Evolutionary conservation across 257 asterid genomes (phyloP).

Genomic region (Verbascum thapsus): DNA sequence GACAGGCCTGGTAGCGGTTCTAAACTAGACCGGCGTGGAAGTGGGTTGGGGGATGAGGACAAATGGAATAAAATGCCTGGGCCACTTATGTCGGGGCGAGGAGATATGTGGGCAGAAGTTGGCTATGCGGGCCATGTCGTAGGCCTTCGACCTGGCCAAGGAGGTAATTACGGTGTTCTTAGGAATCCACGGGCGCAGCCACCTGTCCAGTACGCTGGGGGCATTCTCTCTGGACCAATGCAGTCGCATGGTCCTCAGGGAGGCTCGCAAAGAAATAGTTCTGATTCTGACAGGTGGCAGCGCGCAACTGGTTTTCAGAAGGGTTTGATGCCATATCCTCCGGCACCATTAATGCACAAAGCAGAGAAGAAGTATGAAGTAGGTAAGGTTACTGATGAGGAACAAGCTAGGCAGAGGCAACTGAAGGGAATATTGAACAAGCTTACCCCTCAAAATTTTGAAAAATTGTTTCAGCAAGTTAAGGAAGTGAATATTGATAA

Average conservation of each 20-base stretch:
- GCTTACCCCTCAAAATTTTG: slow-evolving; percentile 95
- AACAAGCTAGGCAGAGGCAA: slow-evolving; percentile 86
- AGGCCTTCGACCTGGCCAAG: slow-evolving; percentile 52
- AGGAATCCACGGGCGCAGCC: slow-evolving; percentile 63
- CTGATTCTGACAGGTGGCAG: slow-evolving; percentile 90
- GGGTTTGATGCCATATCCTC: slow-evolving; percentile 84
- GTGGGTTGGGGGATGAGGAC: slow-evolving; percentile 65
- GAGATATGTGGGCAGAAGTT: slow-evolving; percentile 50
- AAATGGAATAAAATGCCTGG: slow-evolving; percentile 64
- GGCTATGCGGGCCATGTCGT: slow-evolving; percentile 39
- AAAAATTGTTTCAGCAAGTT: slow-evolving; percentile 83
- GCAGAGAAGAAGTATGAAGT: slow-evolving; percentile 86
- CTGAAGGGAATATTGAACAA: slow-evolving; percentile 85
- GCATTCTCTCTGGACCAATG: slow-evolving; percentile 68
- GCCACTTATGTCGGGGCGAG: slow-evolving; percentile 52
- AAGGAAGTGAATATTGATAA: slow-evolving; percentile 84
- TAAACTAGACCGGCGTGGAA: slow-evolving; percentile 67
- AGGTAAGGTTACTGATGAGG: slow-evolving; percentile 85
- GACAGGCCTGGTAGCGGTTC: slow-evolving; percentile 55
- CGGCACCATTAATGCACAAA: slow-evolving; percentile 75
- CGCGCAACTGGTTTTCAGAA: slow-evolving; percentile 72
- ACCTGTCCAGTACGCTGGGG: slow-evolving; percentile 52
- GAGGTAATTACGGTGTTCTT: slow-evolving; percentile 58
- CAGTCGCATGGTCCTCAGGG: slow-evolving; percentile 67
- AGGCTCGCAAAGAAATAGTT: slow-evolving; percentile 56